A percentile compares a stretch with the other conserved stretches of the same genome.
These are phyloP conservation scores for Claviceps arundinis DNA, from an alignment of 2,329 filamentous ascomycete genomes.

Conservation along the genomic window DNA sequence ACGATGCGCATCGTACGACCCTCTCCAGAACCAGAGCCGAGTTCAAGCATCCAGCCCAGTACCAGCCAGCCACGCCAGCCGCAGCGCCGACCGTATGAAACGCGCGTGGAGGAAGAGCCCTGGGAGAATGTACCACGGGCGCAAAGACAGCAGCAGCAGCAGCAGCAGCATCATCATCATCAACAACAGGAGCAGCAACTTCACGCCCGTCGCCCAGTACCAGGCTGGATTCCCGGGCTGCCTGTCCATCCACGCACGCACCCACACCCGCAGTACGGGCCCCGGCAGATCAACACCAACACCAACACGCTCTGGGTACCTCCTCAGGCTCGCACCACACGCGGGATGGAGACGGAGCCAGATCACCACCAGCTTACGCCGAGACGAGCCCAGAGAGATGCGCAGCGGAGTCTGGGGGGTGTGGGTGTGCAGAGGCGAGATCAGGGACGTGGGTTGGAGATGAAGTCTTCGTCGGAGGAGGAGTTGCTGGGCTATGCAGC, in stretches of 20 bases:
- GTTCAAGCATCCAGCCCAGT: constrained; percentile 3
- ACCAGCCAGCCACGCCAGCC: neutral
- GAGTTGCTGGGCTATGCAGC: no score
- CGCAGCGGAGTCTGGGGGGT: neutral
- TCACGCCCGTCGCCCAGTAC: neutral
- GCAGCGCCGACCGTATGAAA: neutral
- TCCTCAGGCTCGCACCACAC: constrained; percentile 2
- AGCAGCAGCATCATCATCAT: neutral
- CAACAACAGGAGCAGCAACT: neutral
- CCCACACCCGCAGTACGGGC: constrained; percentile 5
- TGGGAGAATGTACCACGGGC: neutral
- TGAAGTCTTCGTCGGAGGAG: no score
- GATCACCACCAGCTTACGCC: constrained; percentile 2
- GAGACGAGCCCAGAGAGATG: neutral
- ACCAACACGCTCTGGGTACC: constrained; percentile 6
- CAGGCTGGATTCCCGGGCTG: constrained; percentile 5
- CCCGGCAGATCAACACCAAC: neutral
- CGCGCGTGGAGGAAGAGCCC: neutral
- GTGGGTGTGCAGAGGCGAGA: constrained; percentile 25
- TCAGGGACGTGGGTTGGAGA: no score
- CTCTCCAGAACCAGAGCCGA: constrained; percentile 18
- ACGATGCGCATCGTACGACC: constrained; percentile 26
- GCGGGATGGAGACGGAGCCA: constrained; percentile 5
- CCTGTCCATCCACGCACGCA: constrained; percentile 6
- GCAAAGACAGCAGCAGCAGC: neutral